Evolutionary conservation across 768 basidiomycete species (phyloP), one percentile per base, ranked within the genome.

Genomic region (Suillus fuscotomentosus): DNA sequence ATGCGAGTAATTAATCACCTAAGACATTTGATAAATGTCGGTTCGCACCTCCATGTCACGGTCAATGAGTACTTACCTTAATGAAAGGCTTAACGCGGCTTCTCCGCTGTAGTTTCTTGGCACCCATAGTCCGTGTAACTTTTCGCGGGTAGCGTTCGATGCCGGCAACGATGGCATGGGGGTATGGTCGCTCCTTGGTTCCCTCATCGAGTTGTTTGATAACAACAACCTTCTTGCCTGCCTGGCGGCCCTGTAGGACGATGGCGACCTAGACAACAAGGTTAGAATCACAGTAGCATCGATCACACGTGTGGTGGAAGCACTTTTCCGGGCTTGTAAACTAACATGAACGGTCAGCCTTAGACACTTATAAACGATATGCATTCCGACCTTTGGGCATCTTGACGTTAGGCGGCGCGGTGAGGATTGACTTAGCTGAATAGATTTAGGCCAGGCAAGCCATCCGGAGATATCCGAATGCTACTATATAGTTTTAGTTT

Each of bases 81-180:
- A 99, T 95, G 81, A 99, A 99, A 70, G 97, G 97, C 87, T 99
- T 99, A 80, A 99, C 90, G 82, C 95, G 97, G 82, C 89, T 95
- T 82, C 97, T 86, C 82, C 84, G 86, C 70, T 90, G 87, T 70
- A 99, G 78, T 79, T 93, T 94, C 86, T 97, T 99, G 79, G 93
- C 88, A 69, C 97, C 94, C 97, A 99, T 99, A 69, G 92, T 90
- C 76, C 91, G 91, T 70, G 94, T 97, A 71, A 99, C 97, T 84
- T 99, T 99, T 77, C 92, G 84, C 20, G 97, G 97, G 88, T 97
- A 98, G 70, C 95, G 88, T 84, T 99, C 97, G 76, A 99, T 88
- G 70, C 97, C 97, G 65, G 95, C 97, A 75, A 99, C 97, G 75
- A 99, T 90, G 72, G 97, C 97, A 78, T 99, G 95, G 69, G 97